phyloP scores from a whole-genome alignment of 306 rosid species.

The Purshia tridentata region DNA sequence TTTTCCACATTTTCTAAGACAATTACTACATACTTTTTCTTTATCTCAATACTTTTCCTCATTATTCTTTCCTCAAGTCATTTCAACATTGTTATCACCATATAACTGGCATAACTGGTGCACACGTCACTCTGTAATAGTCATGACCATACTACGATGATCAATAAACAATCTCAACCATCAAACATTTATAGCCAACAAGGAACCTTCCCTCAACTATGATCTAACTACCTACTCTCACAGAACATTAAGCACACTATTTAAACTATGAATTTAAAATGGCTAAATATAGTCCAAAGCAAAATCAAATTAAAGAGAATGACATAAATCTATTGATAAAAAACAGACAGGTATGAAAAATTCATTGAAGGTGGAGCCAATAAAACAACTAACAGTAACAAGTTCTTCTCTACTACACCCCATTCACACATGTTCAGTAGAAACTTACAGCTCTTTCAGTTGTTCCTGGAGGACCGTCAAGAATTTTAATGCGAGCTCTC shows the following conservation, averaged over 20 bases:
- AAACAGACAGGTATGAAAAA: not conserved
- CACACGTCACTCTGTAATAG: not conserved
- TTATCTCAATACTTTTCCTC: not conserved
- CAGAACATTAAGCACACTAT: not conserved
- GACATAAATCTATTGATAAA: conserved; percentile 8
- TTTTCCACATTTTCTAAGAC: not conserved
- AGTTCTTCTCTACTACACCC: not conserved
- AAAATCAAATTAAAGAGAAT: not conserved
- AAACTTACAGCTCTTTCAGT: conserved; percentile 96
- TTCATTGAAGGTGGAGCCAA: not conserved
- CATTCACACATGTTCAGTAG: conserved; percentile 3
- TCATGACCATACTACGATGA: not conserved
- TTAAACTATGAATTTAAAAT: not conserved
- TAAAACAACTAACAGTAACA: not conserved
- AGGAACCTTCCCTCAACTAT: not conserved
- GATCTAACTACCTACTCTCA: not conserved
- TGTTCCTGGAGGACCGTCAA: conserved; percentile 97
- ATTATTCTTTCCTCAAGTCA: not conserved
- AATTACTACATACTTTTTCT: not conserved
- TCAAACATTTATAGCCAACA: not conserved
- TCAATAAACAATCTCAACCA: not conserved
- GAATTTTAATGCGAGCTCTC: conserved; percentile 89
- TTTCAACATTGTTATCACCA: not conserved
- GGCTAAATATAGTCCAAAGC: not conserved
- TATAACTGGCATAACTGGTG: not conserved